Conservation (phyloP, 768 basidiomycete species). For the Tubosaeta brunneosetosa region DNA sequence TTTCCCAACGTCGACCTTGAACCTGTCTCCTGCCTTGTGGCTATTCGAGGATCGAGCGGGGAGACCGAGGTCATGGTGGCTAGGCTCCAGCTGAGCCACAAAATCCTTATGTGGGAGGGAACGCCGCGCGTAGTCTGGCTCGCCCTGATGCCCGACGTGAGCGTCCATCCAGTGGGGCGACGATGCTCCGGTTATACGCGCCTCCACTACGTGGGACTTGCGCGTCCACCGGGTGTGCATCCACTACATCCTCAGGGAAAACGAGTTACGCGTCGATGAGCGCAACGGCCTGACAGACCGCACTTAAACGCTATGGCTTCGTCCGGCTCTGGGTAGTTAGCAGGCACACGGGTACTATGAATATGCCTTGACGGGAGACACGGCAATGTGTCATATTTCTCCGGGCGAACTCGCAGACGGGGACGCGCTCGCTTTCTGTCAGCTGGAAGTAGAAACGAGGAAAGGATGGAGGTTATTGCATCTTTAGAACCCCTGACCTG, state of each 20-base stretch:
- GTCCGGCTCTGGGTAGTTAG: conserved; percentile 6
- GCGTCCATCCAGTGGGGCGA: too few species aligned
- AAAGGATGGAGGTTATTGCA: too few species aligned
- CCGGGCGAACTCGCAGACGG: not conserved
- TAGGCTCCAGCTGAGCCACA: conserved; percentile 20
- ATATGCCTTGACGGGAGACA: conserved; percentile 3
- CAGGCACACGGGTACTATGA: not conserved
- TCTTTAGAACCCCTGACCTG: too few species aligned
- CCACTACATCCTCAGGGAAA: conserved; percentile 10
- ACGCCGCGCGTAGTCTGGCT: conserved; percentile 6
- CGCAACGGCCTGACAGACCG: not conserved
- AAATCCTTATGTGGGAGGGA: conserved; percentile 3
- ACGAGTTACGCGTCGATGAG: not conserved
- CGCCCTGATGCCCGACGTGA: conserved; percentile 8
- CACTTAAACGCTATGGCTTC: conserved; percentile 10
- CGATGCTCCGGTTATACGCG: conserved; percentile 17
- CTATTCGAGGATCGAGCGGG: not conserved
- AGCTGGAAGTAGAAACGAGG: conserved; percentile 9
- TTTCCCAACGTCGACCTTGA: conserved; percentile 9
- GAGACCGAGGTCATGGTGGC: not conserved
- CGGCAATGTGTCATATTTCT: conserved; percentile 9
- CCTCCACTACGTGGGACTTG: not conserved
- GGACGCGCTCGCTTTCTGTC: conserved; percentile 3
- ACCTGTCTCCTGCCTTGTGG: not conserved
- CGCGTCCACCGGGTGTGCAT: conserved; percentile 11